These are phyloP conservation scores for Taiwanofungus camphoratus DNA, from an alignment of 1,284 basidiomycete species.

Conservation along the genomic window DNA sequence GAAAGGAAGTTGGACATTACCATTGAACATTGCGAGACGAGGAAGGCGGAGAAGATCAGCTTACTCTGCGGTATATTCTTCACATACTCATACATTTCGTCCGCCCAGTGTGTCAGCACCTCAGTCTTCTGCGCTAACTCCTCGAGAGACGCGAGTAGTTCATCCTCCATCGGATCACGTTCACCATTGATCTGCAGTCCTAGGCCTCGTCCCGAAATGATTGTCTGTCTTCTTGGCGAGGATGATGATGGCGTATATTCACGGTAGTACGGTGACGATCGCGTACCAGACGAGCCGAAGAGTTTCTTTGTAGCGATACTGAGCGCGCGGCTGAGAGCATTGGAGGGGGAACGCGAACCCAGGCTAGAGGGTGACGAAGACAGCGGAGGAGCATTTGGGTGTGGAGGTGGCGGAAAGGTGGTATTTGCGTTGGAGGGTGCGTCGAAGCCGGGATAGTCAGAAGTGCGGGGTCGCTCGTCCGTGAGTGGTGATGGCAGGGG, in stretches of 20 bases:
- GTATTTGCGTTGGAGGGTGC: slow-evolving; percentile 32
- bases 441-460: slow-evolving; percentile 26
- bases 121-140: slow-evolving; percentile 94
- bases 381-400: slow-evolving; percentile 36
- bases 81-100: slow-evolving; percentile 84
- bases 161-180: slow-evolving; percentile 78
- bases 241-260: slow-evolving; percentile 29
- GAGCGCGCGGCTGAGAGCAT: slow-evolving; percentile 81
- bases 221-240: slow-evolving; percentile 46
- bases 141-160: slow-evolving; percentile 71
- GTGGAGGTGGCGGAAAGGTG: slow-evolving; percentile 57
- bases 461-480: slow-evolving; percentile 34
- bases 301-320: slow-evolving; percentile 88
- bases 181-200: slow-evolving; percentile 27
- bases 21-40: background rate
- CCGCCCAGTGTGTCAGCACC: slow-evolving; percentile 89
- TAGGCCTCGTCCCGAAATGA: slow-evolving; percentile 20
- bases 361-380: slow-evolving; percentile 62
- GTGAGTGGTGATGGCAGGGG: slow-evolving; percentile 37
- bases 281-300: slow-evolving; percentile 54
- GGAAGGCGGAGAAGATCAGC: slow-evolving; percentile 22
- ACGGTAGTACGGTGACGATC: slow-evolving; percentile 24
- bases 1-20: slow-evolving; percentile 7
- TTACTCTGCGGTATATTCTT: slow-evolving; percentile 72
- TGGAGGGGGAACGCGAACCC: slow-evolving; percentile 54